These are phyloP conservation scores for Neonectria coccinea DNA, from an alignment of 2,329 filamentous ascomycete genomes.

Conservation along the genomic window DNA sequence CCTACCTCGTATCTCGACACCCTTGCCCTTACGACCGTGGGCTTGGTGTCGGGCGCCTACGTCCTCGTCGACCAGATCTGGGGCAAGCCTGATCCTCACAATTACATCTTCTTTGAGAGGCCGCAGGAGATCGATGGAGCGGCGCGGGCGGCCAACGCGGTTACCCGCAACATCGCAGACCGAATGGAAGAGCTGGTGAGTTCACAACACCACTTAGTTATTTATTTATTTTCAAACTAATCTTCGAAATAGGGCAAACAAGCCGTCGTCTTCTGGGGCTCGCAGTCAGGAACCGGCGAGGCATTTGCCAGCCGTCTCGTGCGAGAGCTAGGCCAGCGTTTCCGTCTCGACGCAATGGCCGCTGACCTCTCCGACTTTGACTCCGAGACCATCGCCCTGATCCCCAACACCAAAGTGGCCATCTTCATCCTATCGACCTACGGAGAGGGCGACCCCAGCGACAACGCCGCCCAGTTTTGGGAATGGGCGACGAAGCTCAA, in stretches of 20 bases:
- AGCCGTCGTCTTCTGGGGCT: conserved; percentile 29
- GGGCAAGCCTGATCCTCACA: conserved; percentile 23
- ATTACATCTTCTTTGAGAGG: conserved; percentile 28
- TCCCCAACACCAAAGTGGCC: conserved; percentile 41
- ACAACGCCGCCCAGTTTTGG: conserved; percentile 48
- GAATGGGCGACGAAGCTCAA: conserved; percentile 36
- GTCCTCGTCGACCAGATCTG: conserved; percentile 23
- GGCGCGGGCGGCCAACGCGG: conserved; percentile 9
- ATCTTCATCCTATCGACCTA: conserved; percentile 52
- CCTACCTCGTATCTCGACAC: conserved; percentile 21
- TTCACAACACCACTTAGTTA: neutral
- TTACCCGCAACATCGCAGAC: conserved; percentile 25
- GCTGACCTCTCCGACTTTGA: conserved; percentile 61
- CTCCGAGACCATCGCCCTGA: conserved; percentile 47
- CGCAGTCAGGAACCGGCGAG: conserved; percentile 29
- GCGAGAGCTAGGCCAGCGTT: conserved; percentile 18
- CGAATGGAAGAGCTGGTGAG: conserved; percentile 25
- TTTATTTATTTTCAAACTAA: neutral
- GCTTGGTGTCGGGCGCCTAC: conserved; percentile 21
- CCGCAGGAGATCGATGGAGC: conserved; percentile 21
- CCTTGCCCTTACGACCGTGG: conserved; percentile 16
- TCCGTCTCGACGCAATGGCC: conserved; percentile 24
- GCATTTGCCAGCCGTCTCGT: conserved; percentile 22
- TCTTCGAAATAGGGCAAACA: conserved; percentile 10
- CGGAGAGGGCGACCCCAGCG: conserved; percentile 52